Evolutionary conservation across 805 yeast genomes (phyloP).

Genomic region (Wickerhamiella slavikovae): DNA sequence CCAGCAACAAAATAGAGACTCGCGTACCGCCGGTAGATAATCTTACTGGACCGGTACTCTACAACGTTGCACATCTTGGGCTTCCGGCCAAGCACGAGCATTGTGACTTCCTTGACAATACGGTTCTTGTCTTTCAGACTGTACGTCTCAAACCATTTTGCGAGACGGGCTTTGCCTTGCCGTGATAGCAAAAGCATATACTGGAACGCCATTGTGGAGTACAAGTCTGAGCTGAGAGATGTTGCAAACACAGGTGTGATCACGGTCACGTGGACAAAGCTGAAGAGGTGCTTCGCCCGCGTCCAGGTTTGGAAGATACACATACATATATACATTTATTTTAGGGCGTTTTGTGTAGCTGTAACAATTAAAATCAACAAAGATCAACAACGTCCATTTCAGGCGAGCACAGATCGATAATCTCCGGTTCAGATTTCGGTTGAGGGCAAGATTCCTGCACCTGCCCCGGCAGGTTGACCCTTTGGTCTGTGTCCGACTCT

Average conservation of each 20-base stretch:
- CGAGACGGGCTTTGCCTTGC: conserved; percentile 84
- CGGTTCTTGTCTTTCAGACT: conserved; percentile 73
- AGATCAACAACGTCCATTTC: too few species aligned
- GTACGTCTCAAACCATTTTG: conserved; percentile 80
- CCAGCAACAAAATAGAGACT: conserved; percentile 81
- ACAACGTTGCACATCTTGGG: conserved; percentile 91
- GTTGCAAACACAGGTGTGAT: too few species aligned
- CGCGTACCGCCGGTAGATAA: conserved; percentile 84
- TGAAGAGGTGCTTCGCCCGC: too few species aligned
- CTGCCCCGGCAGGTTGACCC: not conserved
- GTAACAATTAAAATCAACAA: too few species aligned
- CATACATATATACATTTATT: too few species aligned
- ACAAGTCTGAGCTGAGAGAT: too few species aligned
- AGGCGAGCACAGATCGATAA: too few species aligned
- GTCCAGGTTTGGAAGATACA: too few species aligned
- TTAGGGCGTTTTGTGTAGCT: too few species aligned
- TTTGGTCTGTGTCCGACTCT: not conserved
- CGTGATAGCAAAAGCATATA: conserved; percentile 69
- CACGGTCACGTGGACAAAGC: too few species aligned
- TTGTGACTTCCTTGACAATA: conserved; percentile 67
- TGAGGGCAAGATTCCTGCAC: not conserved
- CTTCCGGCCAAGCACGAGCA: conserved; percentile 63
- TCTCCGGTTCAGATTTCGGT: too few species aligned
- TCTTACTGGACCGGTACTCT: conserved; percentile 67
- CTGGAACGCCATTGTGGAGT: conserved; percentile 65